These are phyloP conservation scores for Chaetomium cochliodes DNA, from an alignment of 495 filamentous ascomycete species.

Conservation along the genomic window DNA sequence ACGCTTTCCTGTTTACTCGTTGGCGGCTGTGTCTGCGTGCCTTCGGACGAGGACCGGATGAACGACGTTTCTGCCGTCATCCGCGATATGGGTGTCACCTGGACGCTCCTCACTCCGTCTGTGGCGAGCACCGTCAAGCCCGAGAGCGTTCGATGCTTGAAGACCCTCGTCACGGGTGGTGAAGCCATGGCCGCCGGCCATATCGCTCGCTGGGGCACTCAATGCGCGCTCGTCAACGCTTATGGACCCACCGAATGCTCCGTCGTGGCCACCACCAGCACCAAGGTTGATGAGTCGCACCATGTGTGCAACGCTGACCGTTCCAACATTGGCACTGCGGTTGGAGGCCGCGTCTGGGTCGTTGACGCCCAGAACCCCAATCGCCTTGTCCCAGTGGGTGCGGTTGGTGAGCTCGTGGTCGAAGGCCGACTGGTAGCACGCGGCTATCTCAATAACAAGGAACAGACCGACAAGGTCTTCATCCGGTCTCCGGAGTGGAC, in stretches of 20 bases:
- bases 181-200: slow-evolving; percentile 30
- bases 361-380: slow-evolving; percentile 52
- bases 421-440: slow-evolving; percentile 44
- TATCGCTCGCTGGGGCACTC: slow-evolving; percentile 33
- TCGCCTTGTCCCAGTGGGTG: slow-evolving; percentile 50
- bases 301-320: slow-evolving; percentile 23
- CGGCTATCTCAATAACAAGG: slow-evolving; percentile 46
- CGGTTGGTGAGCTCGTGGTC: slow-evolving; percentile 45
- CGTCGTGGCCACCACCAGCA: slow-evolving; percentile 36
- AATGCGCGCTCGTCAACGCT: slow-evolving; percentile 47
- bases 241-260: slow-evolving; percentile 56
- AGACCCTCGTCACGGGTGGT: slow-evolving; percentile 31
- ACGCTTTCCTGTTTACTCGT: slow-evolving; percentile 56
- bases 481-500: slow-evolving; percentile 30
- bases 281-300: slow-evolving; percentile 30
- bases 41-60: slow-evolving; percentile 36
- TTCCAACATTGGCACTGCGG: slow-evolving; percentile 48
- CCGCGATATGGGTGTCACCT: slow-evolving; percentile 29
- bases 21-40: slow-evolving; percentile 46
- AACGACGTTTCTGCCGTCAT: slow-evolving; percentile 35
- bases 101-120: slow-evolving; percentile 48
- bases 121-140: slow-evolving; percentile 42
- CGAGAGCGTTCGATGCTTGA: slow-evolving; percentile 20
- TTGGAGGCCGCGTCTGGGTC: slow-evolving; percentile 51
- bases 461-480: slow-evolving; percentile 39